Evolutionary conservation across 257 asterid species (phyloP), one percentile per base, ranked within the genome.

Genomic region (Ocimum tenuiflorum): DNA sequence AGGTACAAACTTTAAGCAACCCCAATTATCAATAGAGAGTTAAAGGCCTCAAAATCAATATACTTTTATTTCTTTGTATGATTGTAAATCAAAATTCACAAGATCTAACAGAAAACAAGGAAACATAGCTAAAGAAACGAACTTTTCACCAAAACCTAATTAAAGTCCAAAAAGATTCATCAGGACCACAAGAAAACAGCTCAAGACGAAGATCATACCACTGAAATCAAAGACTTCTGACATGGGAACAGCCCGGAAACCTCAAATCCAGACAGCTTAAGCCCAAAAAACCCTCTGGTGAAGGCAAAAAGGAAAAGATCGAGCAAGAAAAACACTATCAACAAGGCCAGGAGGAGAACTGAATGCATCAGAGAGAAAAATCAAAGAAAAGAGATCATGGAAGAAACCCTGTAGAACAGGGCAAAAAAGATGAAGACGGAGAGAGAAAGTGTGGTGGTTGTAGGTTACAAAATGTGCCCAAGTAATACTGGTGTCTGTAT

Each of bases 331-430:
- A 75, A 46, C 2, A 71, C 73, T 42, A 80, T 69, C 65, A 79
- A 60, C 50, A 81, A 51, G 66, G 75, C 63, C 62, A 35, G 48
- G 63, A 73, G 59, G 73, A 73, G 70, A 80, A 64, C 67, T 66
- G 77, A 69, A 71, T 79, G 87, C 96, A 89, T 89, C 78, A 80
- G 88, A 63, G 57, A 43, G 22, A 69, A 64, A 60, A 23, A 51
- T 35, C 72, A 64, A 63, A 56, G 68, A 72, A 71, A 47, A 71
- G 63, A 62, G 70, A 50, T 31, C 65, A 69, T 71, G n/a, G 39
- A 65, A 78, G 77, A 68, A 86, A 88, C 91, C 91, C 96, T 81
- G 68, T 59, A 17, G 79, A 80, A 70, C 73, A 88, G 92, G 92
- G 92, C 80, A 88, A 86, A 88, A 86, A 88, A 88, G 57, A 19